Percentiles rank a stretch among this genome's conserved stretches.
These are phyloP conservation scores for Pseudozyma tsukubaensis DNA, from an alignment of 1,284 basidiomycete species.

Conservation along the genomic window DNA sequence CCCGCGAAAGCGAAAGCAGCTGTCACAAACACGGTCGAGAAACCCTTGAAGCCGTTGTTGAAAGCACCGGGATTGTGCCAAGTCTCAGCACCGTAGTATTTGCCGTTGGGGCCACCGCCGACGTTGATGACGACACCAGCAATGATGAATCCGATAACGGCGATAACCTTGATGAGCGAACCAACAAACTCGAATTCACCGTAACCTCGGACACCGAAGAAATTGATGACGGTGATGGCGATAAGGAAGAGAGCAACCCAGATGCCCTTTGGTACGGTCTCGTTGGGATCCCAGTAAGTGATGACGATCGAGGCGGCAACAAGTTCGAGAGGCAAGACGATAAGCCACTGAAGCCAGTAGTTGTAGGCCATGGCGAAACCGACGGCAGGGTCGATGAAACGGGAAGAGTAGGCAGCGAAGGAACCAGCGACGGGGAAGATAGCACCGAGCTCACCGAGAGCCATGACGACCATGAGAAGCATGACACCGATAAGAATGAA, in stretches of 20 bases:
- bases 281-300: constrained; percentile 59
- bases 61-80: constrained; percentile 65
- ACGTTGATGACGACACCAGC: constrained; percentile 62
- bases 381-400: constrained; percentile 65
- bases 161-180: constrained; percentile 63
- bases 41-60: constrained; percentile 67
- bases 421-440: constrained; percentile 65
- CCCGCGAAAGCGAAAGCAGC: constrained; percentile 67
- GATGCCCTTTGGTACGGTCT: constrained; percentile 50
- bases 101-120: constrained; percentile 57
- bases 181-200: constrained; percentile 65
- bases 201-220: constrained; percentile 66
- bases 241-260: constrained; percentile 62
- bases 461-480: constrained; percentile 69
- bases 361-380: constrained; percentile 66
- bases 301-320: constrained; percentile 65
- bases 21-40: constrained; percentile 61
- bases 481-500: constrained; percentile 64
- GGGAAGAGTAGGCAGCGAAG: constrained; percentile 64
- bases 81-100: constrained; percentile 58
- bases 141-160: constrained; percentile 66
- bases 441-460: constrained; percentile 65
- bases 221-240: constrained; percentile 59
- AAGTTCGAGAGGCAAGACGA: constrained; percentile 63
- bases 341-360: constrained; percentile 66